Evolutionary conservation across 768 basidiomycete species (phyloP), one percentile per base, ranked within the genome.

Genomic region (Collybia nuda): DNA sequence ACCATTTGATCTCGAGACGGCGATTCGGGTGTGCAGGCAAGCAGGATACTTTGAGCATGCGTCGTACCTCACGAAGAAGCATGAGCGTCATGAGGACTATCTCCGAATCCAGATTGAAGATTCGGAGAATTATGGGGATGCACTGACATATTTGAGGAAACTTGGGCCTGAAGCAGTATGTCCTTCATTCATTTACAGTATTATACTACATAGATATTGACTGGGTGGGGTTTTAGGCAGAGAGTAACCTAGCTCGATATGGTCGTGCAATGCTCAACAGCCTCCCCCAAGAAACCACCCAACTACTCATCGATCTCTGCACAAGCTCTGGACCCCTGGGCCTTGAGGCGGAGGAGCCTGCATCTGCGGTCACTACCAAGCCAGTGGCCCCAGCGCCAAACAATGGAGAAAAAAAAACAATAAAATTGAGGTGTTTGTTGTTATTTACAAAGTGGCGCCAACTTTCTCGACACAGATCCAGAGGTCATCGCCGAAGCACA

Each of bases 1-100:
- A 2, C 97, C 96, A 0, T 99, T 98, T 63, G 97, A 98, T 64
- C 78, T 99, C 38, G 93, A 96, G 54, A 99, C 97, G 0, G 97
- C 94, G 0, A 98, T 99, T 47, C 82, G 93, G 2, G 96, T 98
- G 23, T 98, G 95, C 61, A 80, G 97, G 22, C 96, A 98, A 67
- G 96, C 94, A 1, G 93, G 93, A 0, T 98, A 96, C 66, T 97
- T 91, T 59, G 88, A 94, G 49, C 96, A 98, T 62, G 96, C 96
- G 1, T 83, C 85, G 1, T 98, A 95, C 63, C 79, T 99, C 14
- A 96, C 97, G 17, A 85, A 85, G 70, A 91, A 92, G 63, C 98
- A 93, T 67, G 84, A 87, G 24, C 71, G 90, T 18, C 93, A 98
- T 57, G 93, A 95, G 59, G 96, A 98, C 57, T 98, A 93, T 67